phyloP scores from a whole-genome alignment of 192 early-diverging fungal genomes.

The Gamsiella multidivaricata region DNA sequence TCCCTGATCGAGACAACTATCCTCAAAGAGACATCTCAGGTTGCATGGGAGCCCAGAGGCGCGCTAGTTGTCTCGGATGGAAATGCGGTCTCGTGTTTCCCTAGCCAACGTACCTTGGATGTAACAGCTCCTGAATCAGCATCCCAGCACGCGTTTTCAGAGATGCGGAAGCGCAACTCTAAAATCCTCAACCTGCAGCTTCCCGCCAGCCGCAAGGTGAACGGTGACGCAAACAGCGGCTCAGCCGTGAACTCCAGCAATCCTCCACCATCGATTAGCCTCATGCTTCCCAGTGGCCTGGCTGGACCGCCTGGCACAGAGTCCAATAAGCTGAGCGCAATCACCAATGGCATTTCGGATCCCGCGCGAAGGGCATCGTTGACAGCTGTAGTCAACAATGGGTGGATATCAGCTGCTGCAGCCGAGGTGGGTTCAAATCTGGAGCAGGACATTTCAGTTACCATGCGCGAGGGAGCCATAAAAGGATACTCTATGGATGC shows the following conservation, averaged over 20 bases:
- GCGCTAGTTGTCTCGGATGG: constrained; percentile 58
- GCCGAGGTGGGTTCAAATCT: constrained; percentile 23
- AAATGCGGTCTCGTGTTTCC: constrained; percentile 44
- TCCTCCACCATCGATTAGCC: constrained; percentile 26
- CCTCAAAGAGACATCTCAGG: constrained; percentile 61
- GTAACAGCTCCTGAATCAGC: constrained; percentile 35
- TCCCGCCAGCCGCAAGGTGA: constrained; percentile 36
- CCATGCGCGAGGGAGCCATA: constrained; percentile 81
- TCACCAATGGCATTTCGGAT: constrained; percentile 10
- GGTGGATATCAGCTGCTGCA: constrained; percentile 10
- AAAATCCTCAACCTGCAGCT: constrained; percentile 47
- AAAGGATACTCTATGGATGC: constrained; percentile 86
- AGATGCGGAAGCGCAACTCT: constrained; percentile 46
- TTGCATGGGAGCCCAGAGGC: constrained; percentile 67
- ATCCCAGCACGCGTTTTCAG: constrained; percentile 34
- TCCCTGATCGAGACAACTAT: constrained; percentile 62
- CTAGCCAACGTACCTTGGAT: constrained; percentile 34
- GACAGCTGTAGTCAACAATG: constrained; percentile 36
- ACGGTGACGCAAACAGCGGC: constrained; percentile 9
- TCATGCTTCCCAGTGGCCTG: constrained; percentile 18
- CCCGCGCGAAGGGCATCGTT: constrained; percentile 4
- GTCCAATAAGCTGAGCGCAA: constrained; percentile 10
- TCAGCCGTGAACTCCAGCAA: constrained; percentile 2
- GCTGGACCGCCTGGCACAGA: constrained; percentile 11
- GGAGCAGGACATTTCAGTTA: constrained; percentile 78